phyloP scores from a whole-genome alignment of 192 early-diverging fungal genomes.

The Dissophora ornata region DNA sequence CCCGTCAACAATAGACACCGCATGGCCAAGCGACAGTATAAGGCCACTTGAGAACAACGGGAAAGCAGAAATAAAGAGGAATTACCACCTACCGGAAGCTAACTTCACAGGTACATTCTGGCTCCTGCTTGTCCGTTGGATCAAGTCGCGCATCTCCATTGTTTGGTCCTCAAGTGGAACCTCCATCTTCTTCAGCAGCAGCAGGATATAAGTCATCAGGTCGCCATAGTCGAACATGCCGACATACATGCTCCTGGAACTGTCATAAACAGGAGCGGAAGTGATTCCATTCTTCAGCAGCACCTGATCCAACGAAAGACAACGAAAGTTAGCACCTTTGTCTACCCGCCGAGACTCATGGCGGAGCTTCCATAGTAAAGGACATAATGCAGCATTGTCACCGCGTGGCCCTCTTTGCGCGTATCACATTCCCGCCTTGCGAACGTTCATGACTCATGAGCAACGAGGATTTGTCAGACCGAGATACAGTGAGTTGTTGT shows the following conservation, averaged over 20 bases:
- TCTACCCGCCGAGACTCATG: no score
- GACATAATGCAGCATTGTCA: neutral
- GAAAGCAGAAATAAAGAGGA: slow-evolving; percentile 2
- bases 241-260: slow-evolving; percentile 65
- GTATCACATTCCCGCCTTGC: neutral
- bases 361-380: no score
- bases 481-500: no score
- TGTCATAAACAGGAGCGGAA: slow-evolving; percentile 83
- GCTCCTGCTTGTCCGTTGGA: slow-evolving; percentile 60
- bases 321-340: no score
- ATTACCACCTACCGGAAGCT: slow-evolving; percentile 63
- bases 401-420: neutral
- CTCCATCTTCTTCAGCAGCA: slow-evolving; percentile 68
- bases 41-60: no score
- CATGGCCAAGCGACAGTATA: no score
- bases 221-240: slow-evolving; percentile 93
- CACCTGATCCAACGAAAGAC: slow-evolving; percentile 19
- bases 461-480: no score
- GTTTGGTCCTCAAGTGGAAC: slow-evolving; percentile 52
- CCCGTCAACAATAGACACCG: no score
- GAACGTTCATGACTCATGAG: neutral
- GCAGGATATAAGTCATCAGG: slow-evolving; percentile 78
- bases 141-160: slow-evolving; percentile 68
- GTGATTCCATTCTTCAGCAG: slow-evolving; percentile 81
- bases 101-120: slow-evolving; percentile 71